A percentile compares a stretch with the other conserved stretches of the same genome.
phyloP scores from a whole-genome alignment of 768 basidiomycete genomes.

The Mycena belliarum region DNA sequence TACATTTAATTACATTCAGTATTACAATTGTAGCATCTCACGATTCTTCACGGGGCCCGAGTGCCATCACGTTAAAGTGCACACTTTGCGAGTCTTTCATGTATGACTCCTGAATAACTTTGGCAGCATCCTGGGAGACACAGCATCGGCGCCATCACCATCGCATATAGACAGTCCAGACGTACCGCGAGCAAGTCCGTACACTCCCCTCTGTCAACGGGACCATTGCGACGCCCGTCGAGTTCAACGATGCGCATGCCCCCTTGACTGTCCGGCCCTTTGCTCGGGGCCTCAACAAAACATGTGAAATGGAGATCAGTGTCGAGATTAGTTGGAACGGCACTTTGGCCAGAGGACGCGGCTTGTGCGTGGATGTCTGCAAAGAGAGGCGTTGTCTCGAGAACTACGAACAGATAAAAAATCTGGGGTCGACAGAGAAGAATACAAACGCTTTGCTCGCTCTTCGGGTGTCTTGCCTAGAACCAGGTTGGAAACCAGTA shows the following conservation, averaged over 20 bases:
- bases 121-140: slow-evolving; percentile 63
- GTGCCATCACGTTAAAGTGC: slow-evolving; percentile 70
- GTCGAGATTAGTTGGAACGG: slow-evolving; percentile 60
- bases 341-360: slow-evolving; percentile 69
- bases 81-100: slow-evolving; percentile 53
- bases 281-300: slow-evolving; percentile 69
- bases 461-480: slow-evolving; percentile 70
- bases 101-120: slow-evolving; percentile 60
- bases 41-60: slow-evolving; percentile 32
- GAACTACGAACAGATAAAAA: slow-evolving; percentile 31
- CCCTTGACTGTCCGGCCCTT: slow-evolving; percentile 22
- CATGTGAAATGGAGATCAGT: slow-evolving; percentile 86
- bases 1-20: neutral
- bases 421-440: neutral
- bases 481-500: neutral
- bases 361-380: slow-evolving; percentile 73
- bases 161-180: neutral
- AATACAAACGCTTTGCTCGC: slow-evolving; percentile 52
- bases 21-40: neutral
- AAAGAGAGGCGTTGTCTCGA: slow-evolving; percentile 78
- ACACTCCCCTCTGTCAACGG: slow-evolving; percentile 76
- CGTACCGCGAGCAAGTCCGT: slow-evolving; percentile 56
- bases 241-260: slow-evolving; percentile 72
- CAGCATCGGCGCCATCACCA: neutral
- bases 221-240: slow-evolving; percentile 77